Evolutionary conservation across 2,329 filamentous ascomycete species (phyloP), one percentile per base, ranked within the genome.

Genomic region (Neopestalotiopsis sp.): DNA sequence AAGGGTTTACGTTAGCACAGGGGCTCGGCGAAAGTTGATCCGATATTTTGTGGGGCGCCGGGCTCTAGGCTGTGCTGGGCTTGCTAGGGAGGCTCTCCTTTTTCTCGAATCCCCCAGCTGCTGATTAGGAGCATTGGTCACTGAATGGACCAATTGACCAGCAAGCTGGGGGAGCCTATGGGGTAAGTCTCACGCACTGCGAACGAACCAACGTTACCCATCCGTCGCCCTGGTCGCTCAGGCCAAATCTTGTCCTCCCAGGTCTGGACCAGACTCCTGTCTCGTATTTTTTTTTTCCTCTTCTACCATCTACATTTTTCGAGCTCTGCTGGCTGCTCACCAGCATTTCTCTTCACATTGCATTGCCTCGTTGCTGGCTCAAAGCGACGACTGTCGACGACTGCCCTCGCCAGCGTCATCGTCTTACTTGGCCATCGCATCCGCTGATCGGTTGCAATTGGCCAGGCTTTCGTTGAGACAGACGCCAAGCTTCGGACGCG

Each of bases 241-340:
- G 61, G 61, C 40, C 61, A 64, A 64, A 53, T 64, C 61, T 64
- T 64, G 61, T 64, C 61, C 61, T 64, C 61, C 61, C 40, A 17
- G 30, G 20, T 64, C 61, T 64, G 61, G 20, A 17, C 61, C 13
- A n/a, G 34, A 38, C 34, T 38, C 34, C 34, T 38, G 34, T 38
- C 34, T 64, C 40, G 61, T 64, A 64, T 17, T 49, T 64, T 64
- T 38, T 61, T 62, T 62, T 40, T 13, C 20, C 20, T 34, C 38
- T 63, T 10, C 20, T 24, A 40, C 34, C 61, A 64, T 49, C 40
- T 38, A 49, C 14, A 2, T 20, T 49, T 13, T 53, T 24, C 34
- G 61, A 64, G 38, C 61, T 45, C 42, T 42, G 61, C 61, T 49
- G 61, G 61, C 61, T 24, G 40, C 34, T 45, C 61, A 14, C 34